These are phyloP conservation scores for Elasticomyces elasticus DNA, from an alignment of 495 filamentous ascomycete genomes.

Conservation along the genomic window DNA sequence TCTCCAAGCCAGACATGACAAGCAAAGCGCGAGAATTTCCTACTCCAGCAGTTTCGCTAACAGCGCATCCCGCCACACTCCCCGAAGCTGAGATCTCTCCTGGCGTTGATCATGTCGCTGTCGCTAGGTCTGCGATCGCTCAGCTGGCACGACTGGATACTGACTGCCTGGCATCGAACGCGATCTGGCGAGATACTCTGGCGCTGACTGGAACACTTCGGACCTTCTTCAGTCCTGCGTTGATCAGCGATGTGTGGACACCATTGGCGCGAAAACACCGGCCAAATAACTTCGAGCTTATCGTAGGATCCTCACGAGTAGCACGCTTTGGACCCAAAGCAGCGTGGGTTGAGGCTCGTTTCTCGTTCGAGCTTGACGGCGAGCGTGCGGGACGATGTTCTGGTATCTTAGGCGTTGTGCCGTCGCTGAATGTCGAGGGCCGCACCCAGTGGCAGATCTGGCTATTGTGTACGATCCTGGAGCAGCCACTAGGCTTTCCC, in stretches of 20 bases:
- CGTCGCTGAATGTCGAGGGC: too few relatives aligned
- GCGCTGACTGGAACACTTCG: conserved; percentile 26
- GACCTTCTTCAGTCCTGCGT: conserved; percentile 18
- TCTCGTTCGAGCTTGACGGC: conserved; percentile 3
- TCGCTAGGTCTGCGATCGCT: neutral
- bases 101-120: neutral
- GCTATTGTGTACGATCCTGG: conserved; percentile 10
- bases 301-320: neutral
- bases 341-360: conserved; percentile 3
- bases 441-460: too few relatives aligned
- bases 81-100: neutral
- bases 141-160: neutral
- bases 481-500: neutral
- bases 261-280: neutral
- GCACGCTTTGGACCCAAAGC: neutral
- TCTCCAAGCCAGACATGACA: too few relatives aligned
- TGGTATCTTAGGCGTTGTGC: conserved; percentile 3
- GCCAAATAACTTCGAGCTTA: neutral
- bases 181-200: conserved; percentile 22
- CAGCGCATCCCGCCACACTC: neutral
- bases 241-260: neutral
- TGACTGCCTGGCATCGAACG: conserved; percentile 7
- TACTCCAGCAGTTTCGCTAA: neutral
- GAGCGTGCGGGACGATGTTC: conserved; percentile 1
- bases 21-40: too few relatives aligned